phyloP scores from a whole-genome alignment of 768 basidiomycete species.

The Candolleomyces efflorescens region DNA sequence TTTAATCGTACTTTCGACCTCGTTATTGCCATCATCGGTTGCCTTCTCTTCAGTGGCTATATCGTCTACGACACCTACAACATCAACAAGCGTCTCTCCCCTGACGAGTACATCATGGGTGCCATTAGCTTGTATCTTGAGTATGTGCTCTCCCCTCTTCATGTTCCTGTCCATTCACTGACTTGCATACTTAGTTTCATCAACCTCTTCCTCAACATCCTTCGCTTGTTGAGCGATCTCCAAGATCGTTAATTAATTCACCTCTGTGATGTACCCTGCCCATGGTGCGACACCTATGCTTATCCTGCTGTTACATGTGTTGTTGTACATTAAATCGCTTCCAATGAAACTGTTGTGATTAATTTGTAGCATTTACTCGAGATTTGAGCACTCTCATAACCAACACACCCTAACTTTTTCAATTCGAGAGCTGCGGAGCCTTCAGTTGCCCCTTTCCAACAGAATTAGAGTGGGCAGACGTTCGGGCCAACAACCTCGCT shows the following conservation, averaged over 20 bases:
- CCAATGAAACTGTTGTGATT: too few relatives aligned
- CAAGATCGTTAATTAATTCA: constrained; percentile 37
- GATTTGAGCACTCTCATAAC: too few relatives aligned
- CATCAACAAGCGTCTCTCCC: constrained; percentile 84
- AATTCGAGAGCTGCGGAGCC: too few relatives aligned
- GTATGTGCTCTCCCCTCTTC: constrained; percentile 38
- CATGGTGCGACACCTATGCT: too few relatives aligned
- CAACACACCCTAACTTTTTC: too few relatives aligned
- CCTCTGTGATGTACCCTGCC: too few relatives aligned
- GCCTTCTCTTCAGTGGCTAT: constrained; percentile 85
- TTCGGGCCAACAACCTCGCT: neutral
- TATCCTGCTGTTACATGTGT: too few relatives aligned
- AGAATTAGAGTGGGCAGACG: too few relatives aligned
- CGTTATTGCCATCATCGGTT: constrained; percentile 71
- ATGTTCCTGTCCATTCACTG: constrained; percentile 12
- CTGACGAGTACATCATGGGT: constrained; percentile 92
- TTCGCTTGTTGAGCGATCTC: constrained; percentile 69
- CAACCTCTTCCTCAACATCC: constrained; percentile 86
- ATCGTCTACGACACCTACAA: constrained; percentile 87
- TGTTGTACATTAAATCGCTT: too few relatives aligned
- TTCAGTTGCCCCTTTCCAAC: too few relatives aligned
- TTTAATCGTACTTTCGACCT: constrained; percentile 81
- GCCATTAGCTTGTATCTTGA: constrained; percentile 94
- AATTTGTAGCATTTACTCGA: too few relatives aligned
- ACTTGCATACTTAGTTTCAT: constrained; percentile 54